phyloP scores from a whole-genome alignment of 2,329 filamentous ascomycete species.

The Amauroascus niger region DNA sequence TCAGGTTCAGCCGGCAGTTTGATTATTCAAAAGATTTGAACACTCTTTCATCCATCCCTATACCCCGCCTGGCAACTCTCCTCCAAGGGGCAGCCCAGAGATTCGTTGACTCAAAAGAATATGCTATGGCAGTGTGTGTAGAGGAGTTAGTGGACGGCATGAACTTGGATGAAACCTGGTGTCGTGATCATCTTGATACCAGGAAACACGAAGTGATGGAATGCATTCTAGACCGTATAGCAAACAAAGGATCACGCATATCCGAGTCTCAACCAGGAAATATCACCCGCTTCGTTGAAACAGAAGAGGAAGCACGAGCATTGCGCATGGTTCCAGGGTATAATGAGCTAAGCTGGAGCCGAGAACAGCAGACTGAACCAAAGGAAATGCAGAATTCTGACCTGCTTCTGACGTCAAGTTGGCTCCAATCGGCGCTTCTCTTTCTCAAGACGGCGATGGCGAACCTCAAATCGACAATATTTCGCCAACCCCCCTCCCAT shows the following conservation, averaged over 20 bases:
- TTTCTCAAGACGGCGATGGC: constrained; percentile 1
- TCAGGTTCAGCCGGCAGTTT: constrained; percentile 13
- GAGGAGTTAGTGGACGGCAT: constrained; percentile 14
- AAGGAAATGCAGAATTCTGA: not conserved
- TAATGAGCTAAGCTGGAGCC: constrained; percentile 13
- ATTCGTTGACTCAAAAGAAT: constrained; percentile 9
- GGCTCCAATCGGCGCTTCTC: not conserved
- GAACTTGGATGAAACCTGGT: constrained; percentile 14
- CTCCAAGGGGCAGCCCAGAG: constrained; percentile 10
- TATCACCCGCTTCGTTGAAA: constrained; percentile 12
- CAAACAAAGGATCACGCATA: constrained; percentile 9
- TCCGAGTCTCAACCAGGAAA: constrained; percentile 8
- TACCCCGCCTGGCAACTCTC: constrained; percentile 9
- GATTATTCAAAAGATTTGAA: constrained; percentile 10
- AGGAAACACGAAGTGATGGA: constrained; percentile 1
- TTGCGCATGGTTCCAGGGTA: constrained; percentile 14
- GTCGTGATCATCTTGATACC: constrained; percentile 14
- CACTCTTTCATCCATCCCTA: constrained; percentile 11
- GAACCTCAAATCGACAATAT: constrained; percentile 10
- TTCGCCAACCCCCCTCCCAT: not conserved
- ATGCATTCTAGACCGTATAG: constrained; percentile 9
- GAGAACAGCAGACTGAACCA: constrained; percentile 7
- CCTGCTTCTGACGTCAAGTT: not conserved
- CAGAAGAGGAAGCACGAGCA: constrained; percentile 10
- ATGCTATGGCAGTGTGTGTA: constrained; percentile 8